Conservation (phyloP, 2,329 filamentous ascomycete species). For the Xylaria arbuscula region DNA sequence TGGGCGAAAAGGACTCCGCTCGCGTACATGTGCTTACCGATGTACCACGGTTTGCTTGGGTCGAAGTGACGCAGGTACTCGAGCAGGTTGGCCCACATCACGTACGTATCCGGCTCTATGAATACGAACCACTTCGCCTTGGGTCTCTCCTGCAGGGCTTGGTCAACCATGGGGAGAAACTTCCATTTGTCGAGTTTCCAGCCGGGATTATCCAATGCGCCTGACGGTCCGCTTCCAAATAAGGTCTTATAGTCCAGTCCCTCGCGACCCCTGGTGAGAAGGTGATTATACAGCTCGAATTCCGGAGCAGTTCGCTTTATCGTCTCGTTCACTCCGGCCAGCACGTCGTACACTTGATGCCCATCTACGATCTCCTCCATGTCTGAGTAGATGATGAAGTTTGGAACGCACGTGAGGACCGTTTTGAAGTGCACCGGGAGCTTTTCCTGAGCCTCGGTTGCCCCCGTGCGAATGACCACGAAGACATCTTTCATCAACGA, state of each 20-base stretch:
- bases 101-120: conserved; percentile 54
- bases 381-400: conserved; percentile 43
- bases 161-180: conserved; percentile 54
- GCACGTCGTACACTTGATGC: conserved; percentile 36
- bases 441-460: conserved; percentile 38
- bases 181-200: conserved; percentile 58
- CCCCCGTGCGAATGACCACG: conserved; percentile 37
- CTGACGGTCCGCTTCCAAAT: conserved; percentile 52
- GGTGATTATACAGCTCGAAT: conserved; percentile 41
- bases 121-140: conserved; percentile 55
- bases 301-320: conserved; percentile 35
- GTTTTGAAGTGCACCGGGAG: conserved; percentile 42
- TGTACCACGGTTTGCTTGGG: conserved; percentile 47
- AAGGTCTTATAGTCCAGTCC: conserved; percentile 46
- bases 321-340: conserved; percentile 36
- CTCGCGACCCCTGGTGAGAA: conserved; percentile 38
- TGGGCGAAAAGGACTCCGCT: conserved; percentile 51
- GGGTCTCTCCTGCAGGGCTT: conserved; percentile 50
- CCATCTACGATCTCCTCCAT: conserved; percentile 41
- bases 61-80: conserved; percentile 50
- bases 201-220: conserved; percentile 48
- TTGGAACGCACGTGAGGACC: conserved; percentile 39
- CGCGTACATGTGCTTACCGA: conserved; percentile 51
- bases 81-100: conserved; percentile 52
- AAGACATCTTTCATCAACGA: conserved; percentile 38